Evolutionary conservation across 202 grass and related monocot genomes (phyloP), one percentile per base, ranked within the genome.

Genomic region (Carex sylvatica): DNA sequence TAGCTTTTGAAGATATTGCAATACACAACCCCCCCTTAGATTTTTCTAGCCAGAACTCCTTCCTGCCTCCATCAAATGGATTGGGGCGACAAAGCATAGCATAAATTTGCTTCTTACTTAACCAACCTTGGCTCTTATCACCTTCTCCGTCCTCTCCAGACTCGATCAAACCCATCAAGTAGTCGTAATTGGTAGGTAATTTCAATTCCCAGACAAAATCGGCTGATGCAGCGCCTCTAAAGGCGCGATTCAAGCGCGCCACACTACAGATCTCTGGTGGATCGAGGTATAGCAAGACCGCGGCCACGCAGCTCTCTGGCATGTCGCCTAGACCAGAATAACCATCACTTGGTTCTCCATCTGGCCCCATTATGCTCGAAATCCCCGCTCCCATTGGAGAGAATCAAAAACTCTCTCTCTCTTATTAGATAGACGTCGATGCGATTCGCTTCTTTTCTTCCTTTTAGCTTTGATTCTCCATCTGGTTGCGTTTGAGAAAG

Each of bases 21-120:
- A 94, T 77, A 74, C 91, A 94, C 68, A 94, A 70, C 54, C 83
- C 71, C 28, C 86, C 91, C 71, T 85, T 92, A 33, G 82, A 84
- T 84, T 90, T 97, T 75, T 92, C 71, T 82, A 97, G 80, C 91
- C 94, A 97, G 64, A 94, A 90, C 88, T 89, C 91, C 91, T 94
- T 97, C 15, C n/a, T 84, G 83, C 86, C 88, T 20, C 59, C 47
- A 78, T 97, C 86, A 33, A 97, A 92, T 13, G 51, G 61, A 31
- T 90, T 92, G 4, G 88, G 86, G 35, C 84, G 91, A 61, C 89
- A 97, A 24, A 97, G 82, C 35, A 85, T 81, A 1, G 94, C 94
- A 79, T 92, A 97, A 76, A 92, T 94, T 18, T 84, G 86, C 89
- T 97, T 93, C 84, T 93, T 93, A 12, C 55, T 80, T 12, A 88